Conservation (phyloP, 148 eudicot species). For the Silene conica region DNA sequence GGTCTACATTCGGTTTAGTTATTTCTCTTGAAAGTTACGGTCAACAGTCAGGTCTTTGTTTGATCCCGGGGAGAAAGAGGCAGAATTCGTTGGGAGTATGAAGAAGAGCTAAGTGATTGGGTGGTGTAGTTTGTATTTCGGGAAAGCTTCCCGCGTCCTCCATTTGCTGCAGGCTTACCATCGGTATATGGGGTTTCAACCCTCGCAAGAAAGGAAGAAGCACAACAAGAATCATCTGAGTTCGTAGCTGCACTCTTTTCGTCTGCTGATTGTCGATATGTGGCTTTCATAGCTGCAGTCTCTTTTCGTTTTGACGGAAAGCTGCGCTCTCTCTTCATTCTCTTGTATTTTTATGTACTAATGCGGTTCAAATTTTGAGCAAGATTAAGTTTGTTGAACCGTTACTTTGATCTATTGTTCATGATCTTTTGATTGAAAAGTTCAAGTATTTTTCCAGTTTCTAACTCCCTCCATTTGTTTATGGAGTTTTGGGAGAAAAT, state of each 20-base stretch:
- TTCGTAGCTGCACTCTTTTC: conserved; percentile 31
- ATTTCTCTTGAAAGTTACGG: not conserved
- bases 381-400: not conserved
- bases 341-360: not conserved
- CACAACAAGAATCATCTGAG: conserved; percentile 16
- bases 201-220: conserved; percentile 42
- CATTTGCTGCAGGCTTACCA: conserved; percentile 71
- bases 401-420: too few species aligned
- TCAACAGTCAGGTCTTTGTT: conserved; percentile 67
- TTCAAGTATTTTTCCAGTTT: too few species aligned
- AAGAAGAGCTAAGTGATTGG: conserved; percentile 47
- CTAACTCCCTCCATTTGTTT: too few species aligned
- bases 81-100: conserved; percentile 44
- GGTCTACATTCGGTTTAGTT: not conserved
- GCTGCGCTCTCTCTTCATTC: too few species aligned
- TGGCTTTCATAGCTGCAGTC: not conserved
- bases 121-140: conserved; percentile 63
- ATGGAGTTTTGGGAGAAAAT: too few species aligned
- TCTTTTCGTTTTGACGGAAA: not conserved
- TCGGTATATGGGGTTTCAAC: conserved; percentile 84
- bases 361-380: not conserved
- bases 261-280: conserved; percentile 42
- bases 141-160: conserved; percentile 36
- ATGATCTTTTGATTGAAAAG: too few species aligned
- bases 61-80: conserved; percentile 74